Evolutionary conservation across 805 yeast genomes (phyloP), one percentile per base, ranked within the genome.

Genomic region (Cyberlindnera amylophila): DNA sequence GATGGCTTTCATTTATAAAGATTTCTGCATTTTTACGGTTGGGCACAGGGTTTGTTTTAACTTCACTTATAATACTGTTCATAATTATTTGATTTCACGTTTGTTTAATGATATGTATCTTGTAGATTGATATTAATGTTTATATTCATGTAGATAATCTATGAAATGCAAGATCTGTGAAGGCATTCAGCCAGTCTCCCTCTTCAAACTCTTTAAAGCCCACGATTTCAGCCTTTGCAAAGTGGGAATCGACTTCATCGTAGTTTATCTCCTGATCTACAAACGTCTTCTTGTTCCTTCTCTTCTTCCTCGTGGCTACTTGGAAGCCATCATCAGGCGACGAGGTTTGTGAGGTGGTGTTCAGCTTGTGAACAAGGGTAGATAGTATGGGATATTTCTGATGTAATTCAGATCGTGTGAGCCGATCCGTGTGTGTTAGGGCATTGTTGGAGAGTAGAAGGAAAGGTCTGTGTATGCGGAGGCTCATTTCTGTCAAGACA

Each of bases 111-210:
- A 34, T 21, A 6, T 21, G 24, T 24, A 11, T 6, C 27, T 15
- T 32, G 36, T 42, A 21, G 24, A 21, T 21, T 9, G 24, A 21
- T 21, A 21, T 21, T 21, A 21, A 21, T 21, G 24, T 6, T 21
- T 21, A 21, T 21, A 9, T 6, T 27, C 12, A 27, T 27, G 13
- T 12, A 27, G 40, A 36, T 3, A 38, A 16, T 38, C 31, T 36
- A 44, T 76, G 81, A 12, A 69, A 62, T 5, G 81, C 66, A 14
- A 77, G 52, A 50, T 77, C 82, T 1, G 79, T 69, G 50, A 77
- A 77, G 15, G 82, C 63, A 44, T 74, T 74, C 2, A 67, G 60
- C 81, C 81, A 77, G 1, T 60, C 63, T 1, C 69, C 72, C 13
- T 56, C 59, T 41, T 59, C 55, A 21, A 47, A 52, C 8, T 58